Base-by-base conservation (phyloP, 148 eudicot genomes). In the Silene uniflora region DNA sequence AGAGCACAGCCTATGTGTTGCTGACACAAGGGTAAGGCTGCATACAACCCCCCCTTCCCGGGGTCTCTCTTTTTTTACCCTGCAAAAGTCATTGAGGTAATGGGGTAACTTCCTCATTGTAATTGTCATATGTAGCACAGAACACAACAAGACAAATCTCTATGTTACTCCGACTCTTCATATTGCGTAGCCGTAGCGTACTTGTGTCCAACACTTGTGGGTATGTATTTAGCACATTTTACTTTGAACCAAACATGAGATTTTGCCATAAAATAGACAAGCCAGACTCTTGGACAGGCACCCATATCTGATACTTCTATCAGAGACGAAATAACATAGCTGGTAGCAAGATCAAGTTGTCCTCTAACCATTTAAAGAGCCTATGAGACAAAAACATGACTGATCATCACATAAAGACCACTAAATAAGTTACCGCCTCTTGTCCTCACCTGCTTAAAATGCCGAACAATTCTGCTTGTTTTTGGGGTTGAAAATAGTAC, bases 401-500 rank as follows among this genome's bases (percentile, higher is more conserved):
- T 39, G 16, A 29, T 29, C 10, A 46, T 9, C 46, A 16, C 19
- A 32, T 24, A 65, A 60, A 65, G 35, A 76, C 11, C 70, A 52
- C 55, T 60, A 39, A 21, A 65, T 25, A 61, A 21, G 69, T 60
- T 80, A 47, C 69, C 72, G 84, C 13, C 68, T 39, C 44, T 6
- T 39, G 44, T 39, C 44, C 44, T 72, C 64, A 81, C 98, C 98
- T 93, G 91, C 78, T 87, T 89, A 80, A 74, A 89, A 58, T 85
- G 74, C 27, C 92, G 88, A 80, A 87, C 88, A 85, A 21, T 49
- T 83, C 78, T 87, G 81, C 86, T 85, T 80, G 55, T 86, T 76
- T 85, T 89, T n/a, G 91, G 89, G 21, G 88, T 82, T 44, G 97
- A 88, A 73, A 87, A 88, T 23, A 89, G 83, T 78, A 89, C 77